Base-by-base conservation (phyloP, 306 rosid genomes). In the Cucurbita ficifolia region DNA sequence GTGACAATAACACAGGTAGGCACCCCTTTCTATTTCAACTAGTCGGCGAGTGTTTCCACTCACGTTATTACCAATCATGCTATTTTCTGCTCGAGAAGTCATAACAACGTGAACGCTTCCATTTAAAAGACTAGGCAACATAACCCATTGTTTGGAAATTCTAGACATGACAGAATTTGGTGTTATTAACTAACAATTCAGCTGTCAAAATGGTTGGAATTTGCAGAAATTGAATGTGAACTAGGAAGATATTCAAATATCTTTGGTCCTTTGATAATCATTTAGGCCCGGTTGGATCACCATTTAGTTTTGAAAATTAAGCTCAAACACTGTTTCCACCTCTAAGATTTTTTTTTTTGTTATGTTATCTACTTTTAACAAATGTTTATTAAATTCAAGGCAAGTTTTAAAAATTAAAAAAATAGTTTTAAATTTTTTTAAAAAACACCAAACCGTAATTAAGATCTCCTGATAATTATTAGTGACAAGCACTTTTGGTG, bases 1-100 rank as follows among this genome's bases (percentile, higher is more conserved):
- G 92, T 88, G 68, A 92, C 98, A 78, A 86, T 90, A 68, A 88
- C 98, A 73, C 96, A 90, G 91, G 98, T 90, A 48, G n/a, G 10
- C n/a, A 16, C 17, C 21, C 17, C 36, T 75, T 49, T 73, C 38
- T 11, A 6, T 73, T 38, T 63, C 59, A 48, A 62, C 68, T 42
- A 8, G 54, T 58, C 24, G 35, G 29, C 39, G 14, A 9, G 19
- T 12, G 45, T 21, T 19, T 24, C 40, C 35, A 24, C 40, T 48
- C 22, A 39, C 22, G 17, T 67, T 9, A 18, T 18, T 35, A 45
- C n/a, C 35, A 24, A 21, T 13, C 52, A 7, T 10, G 46, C 53
- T 43, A 38, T 65, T 19, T 16, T 63, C 2, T 59, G 42, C 29
- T 39, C 4, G 13, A 7, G 17, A 54, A 54, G 16, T 24, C 29